Evolutionary conservation across 371 early-diverging fungal genomes (phyloP).

Genomic region (Furculomyces boomerangus): DNA sequence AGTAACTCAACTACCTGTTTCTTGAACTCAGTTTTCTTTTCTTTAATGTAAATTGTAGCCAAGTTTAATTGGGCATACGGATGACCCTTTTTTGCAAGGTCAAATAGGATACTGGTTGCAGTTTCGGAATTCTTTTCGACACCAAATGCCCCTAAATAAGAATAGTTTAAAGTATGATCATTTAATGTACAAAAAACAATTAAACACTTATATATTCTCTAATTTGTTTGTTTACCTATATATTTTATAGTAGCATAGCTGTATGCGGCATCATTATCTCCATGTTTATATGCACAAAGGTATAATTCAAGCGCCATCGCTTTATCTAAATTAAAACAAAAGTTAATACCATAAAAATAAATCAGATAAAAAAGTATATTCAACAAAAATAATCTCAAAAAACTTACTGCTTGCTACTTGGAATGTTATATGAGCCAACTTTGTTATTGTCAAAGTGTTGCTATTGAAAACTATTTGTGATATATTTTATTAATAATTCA

Average conservation of each 20-base stretch:
- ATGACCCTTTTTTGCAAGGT: slow-evolving; percentile 7
- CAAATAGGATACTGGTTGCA: slow-evolving; percentile 5
- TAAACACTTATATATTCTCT: neutral
- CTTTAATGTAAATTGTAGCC: slow-evolving; percentile 3
- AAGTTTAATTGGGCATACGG: slow-evolving; percentile 5
- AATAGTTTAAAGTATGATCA: neutral
- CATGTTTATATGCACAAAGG: slow-evolving; percentile 19
- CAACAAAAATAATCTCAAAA: too few species aligned
- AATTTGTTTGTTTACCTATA: neutral
- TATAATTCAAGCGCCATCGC: slow-evolving; percentile 9
- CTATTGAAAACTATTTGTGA: too few species aligned
- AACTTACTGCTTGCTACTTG: too few species aligned
- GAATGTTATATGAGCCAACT: too few species aligned
- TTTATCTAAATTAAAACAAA: too few species aligned
- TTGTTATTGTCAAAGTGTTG: too few species aligned
- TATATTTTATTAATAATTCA: too few species aligned
- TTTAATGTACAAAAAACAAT: neutral
- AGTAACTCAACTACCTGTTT: neutral
- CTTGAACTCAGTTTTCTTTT: neutral
- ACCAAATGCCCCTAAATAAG: neutral
- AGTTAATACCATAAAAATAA: too few species aligned
- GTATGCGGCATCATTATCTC: slow-evolving; percentile 11
- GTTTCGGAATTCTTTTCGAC: neutral
- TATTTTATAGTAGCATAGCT: slow-evolving; percentile 4
- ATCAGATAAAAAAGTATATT: too few species aligned